Evolutionary conservation across 2,329 filamentous ascomycete genomes (phyloP), one percentile per base, ranked within the genome.

Genomic region (Penicillium sp.): DNA sequence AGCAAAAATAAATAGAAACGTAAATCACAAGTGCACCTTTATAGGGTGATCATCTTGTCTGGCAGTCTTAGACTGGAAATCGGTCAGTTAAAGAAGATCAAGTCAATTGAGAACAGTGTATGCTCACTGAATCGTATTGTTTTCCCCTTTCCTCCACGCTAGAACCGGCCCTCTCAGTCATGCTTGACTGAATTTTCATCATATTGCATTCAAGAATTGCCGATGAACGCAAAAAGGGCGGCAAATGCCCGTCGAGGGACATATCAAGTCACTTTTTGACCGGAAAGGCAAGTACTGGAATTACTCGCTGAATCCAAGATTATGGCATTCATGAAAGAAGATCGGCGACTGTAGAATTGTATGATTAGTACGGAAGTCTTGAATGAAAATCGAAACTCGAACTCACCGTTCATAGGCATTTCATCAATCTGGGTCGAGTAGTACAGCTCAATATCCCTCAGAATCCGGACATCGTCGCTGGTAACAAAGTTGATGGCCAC

Each of bases 401-500:
- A 80, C 63, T 80, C 82, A 68, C 89, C 83, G 76, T 86, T 86
- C 93, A 98, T 97, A 71, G 93, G 93, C 93, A 98, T 98, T 84
- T 98, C 93, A 80, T 98, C 93, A 65, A 98, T 97, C 81, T 98
- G 93, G 75, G 93, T 98, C 84, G 89, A 95, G 87, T 98, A 98
- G 84, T 97, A 98, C 80, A 96, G 89, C 78, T 98, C 93, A 67
- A 98, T 98, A 78, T 98, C 93, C 75, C 93, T 86, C 89, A 98
- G 95, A 89, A 98, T 97, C 76, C 92, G 90, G 69, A 98, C 93
- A 77, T 98, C 93, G 63, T 98, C 93, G 67, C 90, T 89, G 56
- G 92, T 97, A 74, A 98, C 93, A 75, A 98, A 98, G 89, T 98
- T 98, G 84, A 98, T 98, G 70, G 93, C 93, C 75, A 98, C 93